Conservation (phyloP, 805 yeast species). For the Zygosaccharomyces bisporus region DNA sequence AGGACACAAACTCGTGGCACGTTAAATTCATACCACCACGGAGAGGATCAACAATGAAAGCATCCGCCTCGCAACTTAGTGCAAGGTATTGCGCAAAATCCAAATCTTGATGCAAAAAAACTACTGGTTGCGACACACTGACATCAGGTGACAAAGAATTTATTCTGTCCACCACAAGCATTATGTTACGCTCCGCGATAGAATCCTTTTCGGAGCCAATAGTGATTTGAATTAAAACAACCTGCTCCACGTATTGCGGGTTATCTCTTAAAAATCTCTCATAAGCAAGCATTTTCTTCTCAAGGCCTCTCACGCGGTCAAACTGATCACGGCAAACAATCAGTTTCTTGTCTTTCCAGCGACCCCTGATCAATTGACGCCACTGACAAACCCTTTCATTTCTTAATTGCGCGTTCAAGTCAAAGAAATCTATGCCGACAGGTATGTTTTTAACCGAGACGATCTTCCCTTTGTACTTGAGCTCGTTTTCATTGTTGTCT, state of each 20-base stretch:
- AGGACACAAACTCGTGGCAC: conserved; percentile 87
- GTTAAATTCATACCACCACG: conserved; percentile 97
- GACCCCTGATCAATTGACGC: conserved; percentile 65
- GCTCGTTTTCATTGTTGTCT: conserved; percentile 61
- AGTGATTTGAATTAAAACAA: conserved; percentile 82
- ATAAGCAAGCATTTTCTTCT: conserved; percentile 82
- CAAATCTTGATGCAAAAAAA: conserved; percentile 81
- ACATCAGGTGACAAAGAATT: conserved; percentile 72
- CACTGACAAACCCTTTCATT: conserved; percentile 55
- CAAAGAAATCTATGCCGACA: conserved; percentile 72
- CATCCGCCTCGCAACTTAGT: conserved; percentile 76
- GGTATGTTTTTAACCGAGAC: conserved; percentile 58
- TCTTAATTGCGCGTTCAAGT: conserved; percentile 46
- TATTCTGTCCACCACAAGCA: conserved; percentile 77
- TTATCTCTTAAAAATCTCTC: conserved; percentile 69
- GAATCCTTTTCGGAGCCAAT: conserved; percentile 54
- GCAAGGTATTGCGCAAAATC: conserved; percentile 89
- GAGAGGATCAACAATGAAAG: conserved; percentile 82
- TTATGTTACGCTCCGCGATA: conserved; percentile 68
- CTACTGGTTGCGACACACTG: conserved; percentile 76
- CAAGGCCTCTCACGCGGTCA: conserved; percentile 82
- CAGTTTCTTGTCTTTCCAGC: conserved; percentile 69
- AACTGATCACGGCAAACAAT: conserved; percentile 87
- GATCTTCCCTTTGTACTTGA: conserved; percentile 57
- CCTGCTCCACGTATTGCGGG: conserved; percentile 64